Conservation (phyloP, 2,329 filamentous ascomycete species). For the Metarhizium guizhouense region DNA sequence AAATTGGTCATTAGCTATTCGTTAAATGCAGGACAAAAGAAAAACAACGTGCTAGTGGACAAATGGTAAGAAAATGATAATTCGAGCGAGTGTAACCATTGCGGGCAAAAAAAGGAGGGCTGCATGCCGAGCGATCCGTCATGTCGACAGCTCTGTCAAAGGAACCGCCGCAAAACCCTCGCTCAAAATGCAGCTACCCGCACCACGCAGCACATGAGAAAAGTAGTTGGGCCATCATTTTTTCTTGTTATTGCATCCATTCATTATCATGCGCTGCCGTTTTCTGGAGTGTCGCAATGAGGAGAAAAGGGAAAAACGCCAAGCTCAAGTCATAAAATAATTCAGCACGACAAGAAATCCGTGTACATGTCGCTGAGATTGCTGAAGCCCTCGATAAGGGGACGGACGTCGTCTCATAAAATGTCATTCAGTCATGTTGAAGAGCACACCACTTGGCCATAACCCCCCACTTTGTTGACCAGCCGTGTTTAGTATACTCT, state of each 20-base stretch:
- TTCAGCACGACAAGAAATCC: not conserved
- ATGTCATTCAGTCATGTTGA: slow-evolving; percentile 3
- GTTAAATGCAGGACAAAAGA: not conserved
- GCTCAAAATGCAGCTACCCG: not conserved
- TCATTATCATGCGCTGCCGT: not conserved
- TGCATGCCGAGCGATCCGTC: not conserved
- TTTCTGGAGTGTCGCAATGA: not conserved
- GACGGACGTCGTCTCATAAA: not conserved
- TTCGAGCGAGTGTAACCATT: not conserved
- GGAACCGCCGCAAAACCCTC: not conserved
- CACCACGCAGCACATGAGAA: not conserved
- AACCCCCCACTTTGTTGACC: not conserved
- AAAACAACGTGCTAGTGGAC: not conserved
- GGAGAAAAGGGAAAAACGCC: not conserved
- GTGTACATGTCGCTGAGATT: not conserved
- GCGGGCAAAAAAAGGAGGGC: not conserved
- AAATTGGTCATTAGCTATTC: slow-evolving; percentile 8
- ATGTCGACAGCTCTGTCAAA: not conserved
- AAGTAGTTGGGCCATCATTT: not conserved
- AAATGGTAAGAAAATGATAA: not conserved
- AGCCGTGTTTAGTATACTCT: not conserved
- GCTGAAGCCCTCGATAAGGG: not conserved
- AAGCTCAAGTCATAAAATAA: not conserved
- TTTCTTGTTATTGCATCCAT: not conserved
- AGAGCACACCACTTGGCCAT: not conserved